Evolutionary conservation across 768 basidiomycete species (phyloP).

Genomic region (Lepiota venenata): DNA sequence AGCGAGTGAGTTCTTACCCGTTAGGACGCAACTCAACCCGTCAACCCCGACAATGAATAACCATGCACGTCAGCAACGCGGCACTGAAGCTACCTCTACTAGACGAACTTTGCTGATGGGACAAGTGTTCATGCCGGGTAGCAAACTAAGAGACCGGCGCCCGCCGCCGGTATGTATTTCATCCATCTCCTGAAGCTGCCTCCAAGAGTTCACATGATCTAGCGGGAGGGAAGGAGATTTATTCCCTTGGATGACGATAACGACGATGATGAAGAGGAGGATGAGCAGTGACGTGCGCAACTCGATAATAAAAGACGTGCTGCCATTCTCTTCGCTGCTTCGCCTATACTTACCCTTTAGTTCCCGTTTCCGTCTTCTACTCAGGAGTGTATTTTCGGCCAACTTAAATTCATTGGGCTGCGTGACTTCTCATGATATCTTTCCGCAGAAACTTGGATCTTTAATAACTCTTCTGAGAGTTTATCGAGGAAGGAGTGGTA

Average conservation of each 20-base stretch:
- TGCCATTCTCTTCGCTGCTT: no score
- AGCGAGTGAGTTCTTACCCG: no score
- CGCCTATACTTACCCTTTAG: neutral
- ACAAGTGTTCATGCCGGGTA: neutral
- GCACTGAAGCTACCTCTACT: no score
- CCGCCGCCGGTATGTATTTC: neutral
- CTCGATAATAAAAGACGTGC: no score
- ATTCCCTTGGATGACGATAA: constrained; percentile 46
- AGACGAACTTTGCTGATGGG: neutral
- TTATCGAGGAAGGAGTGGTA: no score
- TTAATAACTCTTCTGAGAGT: no score
- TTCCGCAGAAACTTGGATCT: no score
- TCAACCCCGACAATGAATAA: neutral
- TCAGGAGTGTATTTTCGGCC: no score
- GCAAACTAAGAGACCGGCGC: neutral
- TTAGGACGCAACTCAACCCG: no score
- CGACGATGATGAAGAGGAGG: constrained; percentile 26
- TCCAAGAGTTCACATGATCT: neutral
- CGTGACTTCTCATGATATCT: no score
- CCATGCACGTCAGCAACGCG: neutral
- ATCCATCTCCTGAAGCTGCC: neutral
- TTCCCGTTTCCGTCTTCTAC: no score
- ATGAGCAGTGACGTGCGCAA: neutral
- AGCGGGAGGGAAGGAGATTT: constrained; percentile 45
- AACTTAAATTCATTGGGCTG: no score